Conservation (phyloP, 1,139 yeast species). For the Debaryomycetaceae sp. region DNA sequence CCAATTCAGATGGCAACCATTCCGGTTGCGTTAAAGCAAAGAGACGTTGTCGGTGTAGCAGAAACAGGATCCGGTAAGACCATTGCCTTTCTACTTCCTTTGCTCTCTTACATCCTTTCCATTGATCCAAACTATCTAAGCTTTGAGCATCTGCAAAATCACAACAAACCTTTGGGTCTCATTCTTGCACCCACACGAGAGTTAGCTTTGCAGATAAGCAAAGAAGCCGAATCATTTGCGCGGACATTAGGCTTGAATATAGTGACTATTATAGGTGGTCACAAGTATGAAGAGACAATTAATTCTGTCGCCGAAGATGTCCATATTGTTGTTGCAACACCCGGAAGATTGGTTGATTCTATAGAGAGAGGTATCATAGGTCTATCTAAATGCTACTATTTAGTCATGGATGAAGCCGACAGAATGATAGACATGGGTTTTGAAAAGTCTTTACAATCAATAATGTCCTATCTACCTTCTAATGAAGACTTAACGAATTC, state of each 20-base stretch:
- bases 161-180: conserved; percentile 51
- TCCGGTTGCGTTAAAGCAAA: conserved; percentile 59
- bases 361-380: conserved; percentile 63
- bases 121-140: conserved; percentile 35
- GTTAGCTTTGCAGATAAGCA: conserved; percentile 79
- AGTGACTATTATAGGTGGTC: conserved; percentile 86
- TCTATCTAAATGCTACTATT: conserved; percentile 59
- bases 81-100: conserved; percentile 74
- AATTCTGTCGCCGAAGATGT: conserved; percentile 61
- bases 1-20: conserved; percentile 89
- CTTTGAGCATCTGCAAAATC: conserved; percentile 30
- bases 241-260: conserved; percentile 42
- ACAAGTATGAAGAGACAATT: conserved; percentile 72
- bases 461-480: conserved; percentile 49
- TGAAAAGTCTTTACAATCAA: conserved; percentile 68
- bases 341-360: conserved; percentile 84
- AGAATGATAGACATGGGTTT: conserved; percentile 95
- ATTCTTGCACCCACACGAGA: conserved; percentile 92
- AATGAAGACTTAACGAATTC: conserved; percentile 16
- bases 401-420: conserved; percentile 70
- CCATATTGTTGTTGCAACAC: conserved; percentile 87
- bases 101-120: conserved; percentile 52
- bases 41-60: conserved; percentile 86
- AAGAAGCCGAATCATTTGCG: conserved; percentile 57
- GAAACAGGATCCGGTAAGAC: conserved; percentile 98